Conservation (phyloP, 768 basidiomycete genomes). For the Leccinum variicolor region DNA sequence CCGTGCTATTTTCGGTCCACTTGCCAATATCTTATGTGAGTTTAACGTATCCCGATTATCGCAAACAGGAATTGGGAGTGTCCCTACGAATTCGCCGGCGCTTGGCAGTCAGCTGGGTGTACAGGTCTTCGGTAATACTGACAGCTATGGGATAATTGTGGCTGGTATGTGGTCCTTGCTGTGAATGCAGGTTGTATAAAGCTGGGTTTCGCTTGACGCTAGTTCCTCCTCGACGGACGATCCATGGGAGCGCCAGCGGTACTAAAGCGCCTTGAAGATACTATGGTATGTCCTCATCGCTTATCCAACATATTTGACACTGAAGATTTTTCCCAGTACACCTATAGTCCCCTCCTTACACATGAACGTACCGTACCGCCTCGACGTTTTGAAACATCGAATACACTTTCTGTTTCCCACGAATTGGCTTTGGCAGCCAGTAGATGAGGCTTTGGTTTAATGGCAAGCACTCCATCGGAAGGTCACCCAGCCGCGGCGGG, state of each 20-base stretch:
- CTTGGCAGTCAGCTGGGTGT: neutral
- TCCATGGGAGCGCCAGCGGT: neutral
- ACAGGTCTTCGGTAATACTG: neutral
- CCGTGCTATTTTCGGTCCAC: neutral
- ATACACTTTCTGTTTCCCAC: slow-evolving; percentile 6
- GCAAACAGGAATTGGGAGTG: neutral
- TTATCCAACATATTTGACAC: neutral
- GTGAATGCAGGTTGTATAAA: slow-evolving; percentile 1
- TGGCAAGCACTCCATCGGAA: neutral
- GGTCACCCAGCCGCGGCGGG: neutral
- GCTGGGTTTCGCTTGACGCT: neutral
- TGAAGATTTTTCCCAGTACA: neutral
- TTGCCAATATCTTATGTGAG: neutral
- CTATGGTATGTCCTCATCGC: slow-evolving; percentile 1
- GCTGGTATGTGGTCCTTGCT: slow-evolving; percentile 16
- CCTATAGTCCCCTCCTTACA: neutral
- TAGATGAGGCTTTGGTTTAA: neutral
- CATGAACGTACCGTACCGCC: neutral
- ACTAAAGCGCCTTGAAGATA: neutral
- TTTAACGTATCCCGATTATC: neutral
- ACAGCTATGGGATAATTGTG: slow-evolving; percentile 3
- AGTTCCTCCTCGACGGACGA: neutral
- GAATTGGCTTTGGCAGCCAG: slow-evolving; percentile 7
- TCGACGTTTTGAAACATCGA: neutral
- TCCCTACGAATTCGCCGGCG: neutral